Conservation (phyloP, 2,329 filamentous ascomycete species). For the Claviceps pazoutovae region DNA sequence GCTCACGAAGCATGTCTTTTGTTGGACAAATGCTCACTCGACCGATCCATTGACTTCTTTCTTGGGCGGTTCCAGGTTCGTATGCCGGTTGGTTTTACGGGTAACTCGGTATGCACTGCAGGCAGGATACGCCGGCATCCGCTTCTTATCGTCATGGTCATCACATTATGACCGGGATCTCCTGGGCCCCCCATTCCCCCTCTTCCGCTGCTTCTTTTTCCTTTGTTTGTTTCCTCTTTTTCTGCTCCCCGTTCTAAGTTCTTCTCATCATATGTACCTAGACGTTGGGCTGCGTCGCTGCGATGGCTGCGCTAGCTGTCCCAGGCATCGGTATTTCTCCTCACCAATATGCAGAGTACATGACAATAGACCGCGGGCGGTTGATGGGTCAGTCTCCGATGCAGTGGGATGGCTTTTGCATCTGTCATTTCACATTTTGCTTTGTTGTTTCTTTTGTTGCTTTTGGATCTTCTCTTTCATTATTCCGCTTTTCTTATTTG, state of each 20-base stretch:
- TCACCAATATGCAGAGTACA: too few species aligned
- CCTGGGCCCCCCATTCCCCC: too few species aligned
- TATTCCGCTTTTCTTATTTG: neutral
- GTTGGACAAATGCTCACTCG: too few species aligned
- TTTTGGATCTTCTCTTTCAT: neutral
- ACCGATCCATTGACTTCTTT: too few species aligned
- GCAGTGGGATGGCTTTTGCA: neutral
- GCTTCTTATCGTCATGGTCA: too few species aligned
- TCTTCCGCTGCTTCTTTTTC: neutral
- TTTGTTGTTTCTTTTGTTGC: neutral
- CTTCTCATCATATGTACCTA: neutral
- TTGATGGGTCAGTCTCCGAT: neutral
- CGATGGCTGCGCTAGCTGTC: neutral
- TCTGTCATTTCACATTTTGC: neutral
- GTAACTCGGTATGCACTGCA: too few species aligned
- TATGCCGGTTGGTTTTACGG: too few species aligned
- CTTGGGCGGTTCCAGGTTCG: too few species aligned
- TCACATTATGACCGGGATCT: too few species aligned
- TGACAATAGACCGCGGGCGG: neutral
- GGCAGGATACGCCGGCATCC: too few species aligned
- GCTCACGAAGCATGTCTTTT: too few species aligned
- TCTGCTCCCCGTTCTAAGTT: neutral
- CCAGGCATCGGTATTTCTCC: too few species aligned
- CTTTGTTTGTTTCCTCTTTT: neutral
- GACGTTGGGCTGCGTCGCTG: neutral